Percentiles rank a stretch among this genome's conserved stretches.
These are phyloP conservation scores for Metarhizium robertsii DNA, from an alignment of 2,329 filamentous ascomycete genomes.

Conservation along the genomic window DNA sequence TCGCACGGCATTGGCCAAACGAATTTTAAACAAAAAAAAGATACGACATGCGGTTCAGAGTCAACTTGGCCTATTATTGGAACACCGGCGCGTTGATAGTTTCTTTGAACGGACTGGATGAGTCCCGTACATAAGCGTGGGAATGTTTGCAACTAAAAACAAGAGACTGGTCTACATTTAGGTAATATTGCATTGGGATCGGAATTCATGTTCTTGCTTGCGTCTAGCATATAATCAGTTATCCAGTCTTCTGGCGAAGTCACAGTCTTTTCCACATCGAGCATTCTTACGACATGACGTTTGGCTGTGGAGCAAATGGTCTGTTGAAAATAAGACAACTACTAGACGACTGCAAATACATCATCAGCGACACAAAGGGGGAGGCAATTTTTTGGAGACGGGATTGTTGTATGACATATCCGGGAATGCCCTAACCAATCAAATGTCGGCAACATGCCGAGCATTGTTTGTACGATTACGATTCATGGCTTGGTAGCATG, in stretches of 20 bases:
- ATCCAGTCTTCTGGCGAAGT: slow-evolving; percentile 7
- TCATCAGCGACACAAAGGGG: not conserved
- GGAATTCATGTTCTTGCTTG: slow-evolving; percentile 17
- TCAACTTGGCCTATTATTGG: slow-evolving; percentile 23
- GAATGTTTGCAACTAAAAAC: slow-evolving; percentile 15
- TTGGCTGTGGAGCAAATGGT: not conserved
- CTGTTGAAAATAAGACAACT: not conserved
- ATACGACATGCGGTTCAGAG: slow-evolving; percentile 14
- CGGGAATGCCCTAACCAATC: not conserved
- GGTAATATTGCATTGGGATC: slow-evolving; percentile 40
- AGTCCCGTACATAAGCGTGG: slow-evolving; percentile 26
- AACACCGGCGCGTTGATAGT: slow-evolving; percentile 16
- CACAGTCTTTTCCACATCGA: not conserved
- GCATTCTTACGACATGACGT: not conserved
- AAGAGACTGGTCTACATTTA: slow-evolving; percentile 26
- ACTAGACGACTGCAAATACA: not conserved
- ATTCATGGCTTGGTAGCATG: not conserved
- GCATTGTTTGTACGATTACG: slow-evolving; percentile 1
- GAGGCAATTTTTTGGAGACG: not conserved
- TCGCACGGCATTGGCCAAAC: slow-evolving; percentile 14
- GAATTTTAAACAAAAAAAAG: slow-evolving; percentile 14
- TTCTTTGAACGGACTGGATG: slow-evolving; percentile 17
- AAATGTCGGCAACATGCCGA: not conserved
- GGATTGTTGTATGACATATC: not conserved
- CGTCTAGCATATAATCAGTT: slow-evolving; percentile 22